phyloP scores from a whole-genome alignment of 805 yeast species.

The Saccharomycopsis capsularis region DNA sequence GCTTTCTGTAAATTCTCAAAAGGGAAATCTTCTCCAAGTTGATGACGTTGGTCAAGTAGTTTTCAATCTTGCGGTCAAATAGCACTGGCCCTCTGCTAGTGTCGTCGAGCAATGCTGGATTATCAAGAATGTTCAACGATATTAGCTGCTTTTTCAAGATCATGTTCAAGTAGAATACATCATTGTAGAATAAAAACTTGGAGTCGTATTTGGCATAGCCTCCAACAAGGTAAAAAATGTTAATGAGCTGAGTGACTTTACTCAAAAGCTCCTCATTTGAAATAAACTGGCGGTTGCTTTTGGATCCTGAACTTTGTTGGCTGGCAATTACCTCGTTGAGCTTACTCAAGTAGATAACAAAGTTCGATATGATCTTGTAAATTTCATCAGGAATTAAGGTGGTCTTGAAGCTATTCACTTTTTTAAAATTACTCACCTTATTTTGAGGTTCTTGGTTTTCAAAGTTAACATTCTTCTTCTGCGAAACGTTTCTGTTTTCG shows the following conservation, averaged over 20 bases:
- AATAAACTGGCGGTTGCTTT: conserved; percentile 1
- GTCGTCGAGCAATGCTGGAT: neutral
- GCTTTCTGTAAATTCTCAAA: conserved; percentile 19
- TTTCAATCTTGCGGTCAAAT: conserved; percentile 17
- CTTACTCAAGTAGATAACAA: conserved; percentile 7
- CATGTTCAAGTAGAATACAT: conserved; percentile 19
- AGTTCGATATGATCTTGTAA: conserved; percentile 5
- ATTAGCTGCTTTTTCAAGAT: conserved; percentile 9
- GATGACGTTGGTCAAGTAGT: conserved; percentile 19
- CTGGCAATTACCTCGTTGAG: conserved; percentile 3
- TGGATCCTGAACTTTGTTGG: neutral
- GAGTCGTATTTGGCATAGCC: conserved; percentile 21
- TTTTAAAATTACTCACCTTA: conserved; percentile 2
- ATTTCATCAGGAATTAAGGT: conserved; percentile 18
- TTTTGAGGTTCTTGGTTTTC: neutral
- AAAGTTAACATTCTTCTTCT: neutral
- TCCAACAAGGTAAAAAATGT: conserved; percentile 19
- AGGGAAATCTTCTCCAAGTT: conserved; percentile 18
- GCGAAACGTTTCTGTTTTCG: neutral
- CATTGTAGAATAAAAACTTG: conserved; percentile 21
- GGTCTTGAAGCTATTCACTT: conserved; percentile 8
- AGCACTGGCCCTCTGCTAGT: neutral
- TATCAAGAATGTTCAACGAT: neutral
- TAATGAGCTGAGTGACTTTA: conserved; percentile 14
- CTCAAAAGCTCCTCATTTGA: conserved; percentile 3